Base-by-base conservation (phyloP, 306 rosid species). In the Datisca glomerata region DNA sequence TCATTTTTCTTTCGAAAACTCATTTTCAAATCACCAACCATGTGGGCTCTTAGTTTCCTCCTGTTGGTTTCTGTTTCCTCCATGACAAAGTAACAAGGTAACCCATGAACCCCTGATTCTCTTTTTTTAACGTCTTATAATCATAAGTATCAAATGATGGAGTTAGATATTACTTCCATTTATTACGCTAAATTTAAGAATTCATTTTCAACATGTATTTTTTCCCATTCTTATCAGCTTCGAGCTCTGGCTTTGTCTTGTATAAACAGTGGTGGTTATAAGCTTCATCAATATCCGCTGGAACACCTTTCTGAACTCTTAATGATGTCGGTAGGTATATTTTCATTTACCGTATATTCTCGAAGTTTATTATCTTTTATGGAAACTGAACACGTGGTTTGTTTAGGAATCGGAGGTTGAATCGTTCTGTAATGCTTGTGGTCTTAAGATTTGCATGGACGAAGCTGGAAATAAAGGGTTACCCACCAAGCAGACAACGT, bases 241-340 rank as follows among this genome's bases (percentile, higher is more conserved):
- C 83, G 95, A 53, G 74, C 51, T 1, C 48, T 80, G 64, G 97
- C 89, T 41, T 59, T 89, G 63, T 68, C 81, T 1, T 89, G 64
- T 51, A 74, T 86, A 57, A 79, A 83, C 47, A 71, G 61, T 53
- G 70, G 76, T 16, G 79, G 91, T 35, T 83, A 89, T 81, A 89
- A 83, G 70, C 97, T 83, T 70, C 79, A 77, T 58, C 86, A 93
- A 12, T 89, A 79, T 61, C 81, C 91, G 43, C 40, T 89, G 55
- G 24, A 52, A 5, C 63, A 70, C 56, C 73, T 89, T 16, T 74
- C 93, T 33, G 58, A 56, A 41, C 67, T 65, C 53, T 61, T 89
- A 64, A 74, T 80, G 73, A 80, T 83, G 82, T 66, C 66, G 97
- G 97, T 85, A 73, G 41, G 43, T 45, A 60, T 44, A 25, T 43